These are phyloP conservation scores for Lavandula angustifolia DNA, from an alignment of 257 asterid genomes.

Conservation along the genomic window DNA sequence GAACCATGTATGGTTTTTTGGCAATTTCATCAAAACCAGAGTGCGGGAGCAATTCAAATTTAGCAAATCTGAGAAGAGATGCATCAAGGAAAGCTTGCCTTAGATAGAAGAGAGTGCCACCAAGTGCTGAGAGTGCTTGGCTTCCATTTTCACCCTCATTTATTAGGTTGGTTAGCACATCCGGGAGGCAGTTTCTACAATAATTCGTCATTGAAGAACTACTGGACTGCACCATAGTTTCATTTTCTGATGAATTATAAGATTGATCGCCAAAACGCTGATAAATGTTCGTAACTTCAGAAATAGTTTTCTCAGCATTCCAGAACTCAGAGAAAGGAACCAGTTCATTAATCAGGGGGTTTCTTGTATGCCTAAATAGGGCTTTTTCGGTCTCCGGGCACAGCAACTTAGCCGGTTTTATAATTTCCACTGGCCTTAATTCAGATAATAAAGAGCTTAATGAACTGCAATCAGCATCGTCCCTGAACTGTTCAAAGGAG, in stretches of 20 bases:
- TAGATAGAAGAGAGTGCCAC: slow-evolving; percentile 85
- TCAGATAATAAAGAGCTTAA: slow-evolving; percentile 84
- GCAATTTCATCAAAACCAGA: slow-evolving; percentile 65
- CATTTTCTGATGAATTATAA: slow-evolving; percentile 38
- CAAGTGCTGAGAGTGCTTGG: slow-evolving; percentile 92
- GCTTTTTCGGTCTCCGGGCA: slow-evolving; percentile 83
- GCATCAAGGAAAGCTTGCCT: slow-evolving; percentile 89
- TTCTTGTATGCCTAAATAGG: slow-evolving; percentile 70
- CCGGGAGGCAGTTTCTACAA: slow-evolving; percentile 55
- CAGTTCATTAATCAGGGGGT: slow-evolving; percentile 81
- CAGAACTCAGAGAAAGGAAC: slow-evolving; percentile 90
- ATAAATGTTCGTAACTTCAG: slow-evolving; percentile 60
- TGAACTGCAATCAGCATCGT: slow-evolving; percentile 89
- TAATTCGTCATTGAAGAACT: slow-evolving; percentile 40
- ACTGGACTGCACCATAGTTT: slow-evolving; percentile 32
- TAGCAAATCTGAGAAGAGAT: slow-evolving; percentile 79
- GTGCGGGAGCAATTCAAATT: slow-evolving; percentile 85
- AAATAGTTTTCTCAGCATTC: slow-evolving; percentile 80
- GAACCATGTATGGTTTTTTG: slow-evolving; percentile 75
- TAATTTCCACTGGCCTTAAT: slow-evolving; percentile 89
- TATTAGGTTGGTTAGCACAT: slow-evolving; percentile 62
- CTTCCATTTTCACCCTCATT: slow-evolving; percentile 73
- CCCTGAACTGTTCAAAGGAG: slow-evolving; percentile 68
- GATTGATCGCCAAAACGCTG: slow-evolving; percentile 44
- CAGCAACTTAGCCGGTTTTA: slow-evolving; percentile 89